These are phyloP conservation scores for Dactylellina leptospora DNA, from an alignment of 2,329 filamentous ascomycete species.

Conservation along the genomic window DNA sequence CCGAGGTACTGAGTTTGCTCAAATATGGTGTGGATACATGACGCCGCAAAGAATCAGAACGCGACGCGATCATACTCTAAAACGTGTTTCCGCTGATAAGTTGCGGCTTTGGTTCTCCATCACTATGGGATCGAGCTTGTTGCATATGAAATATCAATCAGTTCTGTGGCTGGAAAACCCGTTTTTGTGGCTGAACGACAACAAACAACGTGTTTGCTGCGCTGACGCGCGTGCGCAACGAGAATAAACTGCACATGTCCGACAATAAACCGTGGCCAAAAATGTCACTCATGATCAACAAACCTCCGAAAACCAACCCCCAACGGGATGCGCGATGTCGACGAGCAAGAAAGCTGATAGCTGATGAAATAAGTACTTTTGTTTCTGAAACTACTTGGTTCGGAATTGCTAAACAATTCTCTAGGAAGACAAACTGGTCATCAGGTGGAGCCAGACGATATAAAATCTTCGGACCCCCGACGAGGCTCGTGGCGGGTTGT, in stretches of 20 bases:
- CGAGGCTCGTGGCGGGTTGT: constrained; percentile 2
- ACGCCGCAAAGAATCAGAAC: constrained; percentile 1
- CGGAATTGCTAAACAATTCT: too few relatives aligned
- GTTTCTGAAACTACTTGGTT: neutral
- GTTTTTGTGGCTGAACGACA: too few relatives aligned
- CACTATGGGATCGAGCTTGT: too few relatives aligned
- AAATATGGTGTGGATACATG: neutral
- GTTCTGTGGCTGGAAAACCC: too few relatives aligned
- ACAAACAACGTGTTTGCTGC: too few relatives aligned
- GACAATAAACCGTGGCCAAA: too few relatives aligned
- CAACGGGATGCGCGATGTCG: neutral
- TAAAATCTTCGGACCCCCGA: neutral
- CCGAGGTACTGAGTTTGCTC: neutral
- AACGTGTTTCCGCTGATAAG: constrained; percentile 1
- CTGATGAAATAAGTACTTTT: neutral
- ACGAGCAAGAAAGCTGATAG: neutral
- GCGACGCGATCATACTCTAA: neutral
- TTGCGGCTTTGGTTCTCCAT: too few relatives aligned
- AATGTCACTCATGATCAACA: neutral
- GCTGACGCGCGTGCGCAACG: too few relatives aligned
- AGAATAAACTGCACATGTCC: too few relatives aligned
- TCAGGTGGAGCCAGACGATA: neutral
- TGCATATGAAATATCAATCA: too few relatives aligned
- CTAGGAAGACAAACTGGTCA: neutral
- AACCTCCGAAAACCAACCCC: neutral